phyloP scores from a whole-genome alignment of 1,284 basidiomycete genomes.

The Neolentinus lepideus region DNA sequence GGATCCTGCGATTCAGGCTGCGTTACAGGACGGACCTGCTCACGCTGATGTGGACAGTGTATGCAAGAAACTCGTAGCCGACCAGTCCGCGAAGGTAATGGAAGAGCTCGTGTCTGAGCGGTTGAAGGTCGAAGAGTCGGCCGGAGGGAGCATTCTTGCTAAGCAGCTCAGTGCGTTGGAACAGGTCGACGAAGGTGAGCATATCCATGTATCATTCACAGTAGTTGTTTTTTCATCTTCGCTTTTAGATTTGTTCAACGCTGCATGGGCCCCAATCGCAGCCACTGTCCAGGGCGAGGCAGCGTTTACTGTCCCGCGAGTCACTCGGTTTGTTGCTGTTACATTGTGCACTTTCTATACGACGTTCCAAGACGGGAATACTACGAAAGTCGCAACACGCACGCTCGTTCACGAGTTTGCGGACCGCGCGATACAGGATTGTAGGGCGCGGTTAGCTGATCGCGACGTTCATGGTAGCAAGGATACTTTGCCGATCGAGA shows the following conservation, averaged over 20 bases:
- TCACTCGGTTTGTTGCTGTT: background rate
- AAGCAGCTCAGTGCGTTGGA: constrained; percentile 35
- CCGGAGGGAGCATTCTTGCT: constrained; percentile 37
- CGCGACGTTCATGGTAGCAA: too few species aligned
- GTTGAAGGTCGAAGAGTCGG: constrained; percentile 39
- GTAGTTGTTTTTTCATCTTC: background rate
- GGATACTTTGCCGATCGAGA: constrained; percentile 22
- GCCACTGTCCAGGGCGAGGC: constrained; percentile 14
- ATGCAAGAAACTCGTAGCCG: constrained; percentile 27
- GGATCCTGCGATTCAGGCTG: constrained; percentile 11
- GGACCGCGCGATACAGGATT: constrained; percentile 14
- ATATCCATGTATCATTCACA: background rate
- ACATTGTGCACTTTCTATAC: background rate
- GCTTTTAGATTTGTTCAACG: constrained; percentile 31
- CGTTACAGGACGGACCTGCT: constrained; percentile 1
- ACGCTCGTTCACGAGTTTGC: constrained; percentile 20
- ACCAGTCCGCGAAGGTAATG: constrained; percentile 45
- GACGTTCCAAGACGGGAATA: background rate
- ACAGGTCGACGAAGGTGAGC: constrained; percentile 35
- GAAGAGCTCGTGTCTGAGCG: constrained; percentile 31
- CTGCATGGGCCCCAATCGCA: constrained; percentile 36
- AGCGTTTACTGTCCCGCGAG: too few species aligned
- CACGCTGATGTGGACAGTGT: constrained; percentile 9
- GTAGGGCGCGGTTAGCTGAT: too few species aligned
- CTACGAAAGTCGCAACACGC: background rate